Conservation (phyloP, 495 filamentous ascomycete species). For the Aspergillus biplanus region DNA sequence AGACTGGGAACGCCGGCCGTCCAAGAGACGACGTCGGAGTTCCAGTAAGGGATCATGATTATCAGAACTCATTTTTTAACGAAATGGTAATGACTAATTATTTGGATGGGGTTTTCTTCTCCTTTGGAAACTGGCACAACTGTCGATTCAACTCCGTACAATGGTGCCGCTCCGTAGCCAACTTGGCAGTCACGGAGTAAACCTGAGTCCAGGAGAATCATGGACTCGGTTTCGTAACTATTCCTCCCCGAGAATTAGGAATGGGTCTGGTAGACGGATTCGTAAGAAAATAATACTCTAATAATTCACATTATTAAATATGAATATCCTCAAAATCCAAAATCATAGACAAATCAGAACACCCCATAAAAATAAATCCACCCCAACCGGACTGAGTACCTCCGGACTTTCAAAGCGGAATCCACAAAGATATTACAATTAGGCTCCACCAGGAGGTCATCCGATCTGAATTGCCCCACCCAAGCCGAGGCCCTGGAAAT, state of each 20-base stretch:
- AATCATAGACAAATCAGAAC: neutral
- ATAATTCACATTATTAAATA: neutral
- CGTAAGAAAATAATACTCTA: no score
- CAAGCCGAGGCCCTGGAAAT: constrained; percentile 22
- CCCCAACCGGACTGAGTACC: neutral
- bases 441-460: constrained; percentile 25
- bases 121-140: no score
- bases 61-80: no score
- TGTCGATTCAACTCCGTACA: neutral
- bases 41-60: no score
- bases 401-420: neutral
- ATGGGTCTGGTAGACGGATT: no score
- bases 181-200: no score
- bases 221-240: no score
- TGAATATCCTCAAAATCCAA: neutral
- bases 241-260: no score
- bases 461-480: constrained; percentile 28
- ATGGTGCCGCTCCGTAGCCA: neutral
- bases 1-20: neutral
- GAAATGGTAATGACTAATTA: no score
- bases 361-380: neutral
- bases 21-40: neutral
- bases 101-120: no score
- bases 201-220: no score
- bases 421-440: neutral